These are phyloP conservation scores for Litsea cubeba DNA, from an alignment of 164 flowering plant species.

Conservation along the genomic window DNA sequence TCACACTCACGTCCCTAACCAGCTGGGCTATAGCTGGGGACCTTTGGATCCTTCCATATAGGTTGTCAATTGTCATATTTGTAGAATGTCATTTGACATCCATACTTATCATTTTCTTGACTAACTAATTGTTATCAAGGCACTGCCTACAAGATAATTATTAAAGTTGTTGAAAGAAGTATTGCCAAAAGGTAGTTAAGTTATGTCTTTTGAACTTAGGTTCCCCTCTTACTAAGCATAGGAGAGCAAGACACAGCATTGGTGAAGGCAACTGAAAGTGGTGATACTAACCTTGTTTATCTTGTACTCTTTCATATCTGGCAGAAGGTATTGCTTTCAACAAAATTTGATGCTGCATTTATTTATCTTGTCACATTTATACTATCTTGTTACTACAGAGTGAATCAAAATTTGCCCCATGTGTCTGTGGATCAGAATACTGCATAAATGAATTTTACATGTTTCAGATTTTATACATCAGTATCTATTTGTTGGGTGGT, in stretches of 20 bases:
- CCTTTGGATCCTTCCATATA: background rate
- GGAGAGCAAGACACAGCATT: slow-evolving; percentile 95
- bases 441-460: slow-evolving; percentile 1
- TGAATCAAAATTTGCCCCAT: background rate
- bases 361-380: background rate
- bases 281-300: slow-evolving; percentile 98
- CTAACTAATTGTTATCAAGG: background rate
- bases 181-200: background rate
- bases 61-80: background rate
- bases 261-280: slow-evolving; percentile 87
- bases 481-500: background rate
- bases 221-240: slow-evolving; percentile 89
- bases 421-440: background rate
- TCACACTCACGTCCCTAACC: too few relatives aligned
- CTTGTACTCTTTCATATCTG: slow-evolving; percentile 89
- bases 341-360: too few relatives aligned
- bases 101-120: background rate
- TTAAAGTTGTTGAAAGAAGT: background rate
- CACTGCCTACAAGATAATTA: background rate
- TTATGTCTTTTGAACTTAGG: slow-evolving; percentile 38
- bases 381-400: slow-evolving; percentile 1
- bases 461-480: background rate
- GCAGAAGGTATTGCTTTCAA: slow-evolving; percentile 63
- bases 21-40: background rate
- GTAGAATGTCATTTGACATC: too few relatives aligned